These are phyloP conservation scores for Gleditsia sinensis DNA, from an alignment of 306 rosid species.

Conservation along the genomic window DNA sequence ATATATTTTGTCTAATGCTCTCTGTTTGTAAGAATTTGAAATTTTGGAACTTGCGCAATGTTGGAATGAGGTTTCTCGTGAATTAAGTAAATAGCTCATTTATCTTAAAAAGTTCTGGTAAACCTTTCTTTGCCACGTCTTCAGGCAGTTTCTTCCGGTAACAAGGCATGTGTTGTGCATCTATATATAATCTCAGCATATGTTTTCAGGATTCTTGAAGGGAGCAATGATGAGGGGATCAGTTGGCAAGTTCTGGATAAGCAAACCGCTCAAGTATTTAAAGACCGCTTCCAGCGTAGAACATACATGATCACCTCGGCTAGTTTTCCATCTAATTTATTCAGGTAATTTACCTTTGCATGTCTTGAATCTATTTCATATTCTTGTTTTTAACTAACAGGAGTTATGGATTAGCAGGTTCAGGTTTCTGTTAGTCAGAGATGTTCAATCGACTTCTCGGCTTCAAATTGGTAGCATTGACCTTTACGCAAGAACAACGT, in stretches of 20 bases:
- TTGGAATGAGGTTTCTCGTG: too few relatives aligned
- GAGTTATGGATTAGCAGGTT: conserved; percentile 54
- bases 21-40: too few relatives aligned
- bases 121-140: conserved; percentile 14
- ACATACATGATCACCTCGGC: conserved; percentile 53
- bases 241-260: conserved; percentile 77
- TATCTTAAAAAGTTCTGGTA: background rate
- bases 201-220: conserved; percentile 77
- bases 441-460: conserved; percentile 60
- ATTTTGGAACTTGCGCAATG: too few relatives aligned
- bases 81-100: too few relatives aligned
- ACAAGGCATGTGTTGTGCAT: conserved; percentile 14
- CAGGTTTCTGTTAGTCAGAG: conserved; percentile 69
- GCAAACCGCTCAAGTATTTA: conserved; percentile 65
- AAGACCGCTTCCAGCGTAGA: conserved; percentile 66
- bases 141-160: conserved; percentile 5
- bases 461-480: conserved; percentile 89
- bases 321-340: conserved; percentile 49
- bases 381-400: conserved; percentile 18
- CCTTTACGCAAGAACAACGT: conserved; percentile 52
- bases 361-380: background rate
- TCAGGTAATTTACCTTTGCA: conserved; percentile 53
- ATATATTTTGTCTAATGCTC: too few relatives aligned
- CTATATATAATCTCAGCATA: conserved; percentile 8
- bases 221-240: conserved; percentile 73